Percentiles rank a stretch among this genome's conserved stretches.
These are phyloP conservation scores for Sugiyamaella boreocaroliniensis DNA, from an alignment of 805 yeast genomes.

Conservation along the genomic window DNA sequence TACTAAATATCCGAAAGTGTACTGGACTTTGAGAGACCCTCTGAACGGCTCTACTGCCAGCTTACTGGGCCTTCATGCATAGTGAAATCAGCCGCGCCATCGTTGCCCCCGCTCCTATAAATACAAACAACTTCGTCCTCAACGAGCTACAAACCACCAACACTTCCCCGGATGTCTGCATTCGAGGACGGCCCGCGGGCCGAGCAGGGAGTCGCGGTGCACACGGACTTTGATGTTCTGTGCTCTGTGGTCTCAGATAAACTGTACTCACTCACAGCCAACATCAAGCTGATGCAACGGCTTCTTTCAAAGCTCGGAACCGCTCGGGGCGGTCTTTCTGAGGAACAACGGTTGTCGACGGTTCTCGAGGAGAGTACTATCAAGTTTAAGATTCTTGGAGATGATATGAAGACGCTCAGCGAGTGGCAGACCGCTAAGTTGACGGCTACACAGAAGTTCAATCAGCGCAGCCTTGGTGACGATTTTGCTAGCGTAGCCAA, in stretches of 20 bases:
- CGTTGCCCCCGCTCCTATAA: neutral
- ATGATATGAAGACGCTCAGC: constrained; percentile 11
- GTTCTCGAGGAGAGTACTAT: constrained; percentile 15
- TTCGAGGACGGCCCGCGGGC: neutral
- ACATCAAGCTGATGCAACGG: constrained; percentile 12
- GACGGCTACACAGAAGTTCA: constrained; percentile 28
- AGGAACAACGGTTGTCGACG: constrained; percentile 13
- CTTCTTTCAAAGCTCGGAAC: constrained; percentile 8
- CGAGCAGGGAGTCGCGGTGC: constrained; percentile 1
- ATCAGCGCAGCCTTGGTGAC: constrained; percentile 45
- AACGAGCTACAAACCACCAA: neutral
- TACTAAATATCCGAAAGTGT: no score
- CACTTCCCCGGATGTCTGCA: neutral
- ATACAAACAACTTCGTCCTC: neutral
- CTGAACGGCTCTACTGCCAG: no score
- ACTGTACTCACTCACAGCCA: constrained; percentile 12
- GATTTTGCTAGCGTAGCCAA: constrained; percentile 51
- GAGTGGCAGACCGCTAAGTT: constrained; percentile 15
- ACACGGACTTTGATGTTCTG: constrained; percentile 13
- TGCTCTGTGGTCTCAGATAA: constrained; percentile 12
- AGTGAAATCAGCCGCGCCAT: neutral
- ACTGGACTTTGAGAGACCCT: no score
- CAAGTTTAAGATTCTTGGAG: constrained; percentile 16
- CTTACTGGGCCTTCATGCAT: no score
- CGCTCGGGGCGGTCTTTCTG: neutral